These are phyloP conservation scores for Suillus clintonianus DNA, from an alignment of 768 basidiomycete genomes.

Conservation along the genomic window DNA sequence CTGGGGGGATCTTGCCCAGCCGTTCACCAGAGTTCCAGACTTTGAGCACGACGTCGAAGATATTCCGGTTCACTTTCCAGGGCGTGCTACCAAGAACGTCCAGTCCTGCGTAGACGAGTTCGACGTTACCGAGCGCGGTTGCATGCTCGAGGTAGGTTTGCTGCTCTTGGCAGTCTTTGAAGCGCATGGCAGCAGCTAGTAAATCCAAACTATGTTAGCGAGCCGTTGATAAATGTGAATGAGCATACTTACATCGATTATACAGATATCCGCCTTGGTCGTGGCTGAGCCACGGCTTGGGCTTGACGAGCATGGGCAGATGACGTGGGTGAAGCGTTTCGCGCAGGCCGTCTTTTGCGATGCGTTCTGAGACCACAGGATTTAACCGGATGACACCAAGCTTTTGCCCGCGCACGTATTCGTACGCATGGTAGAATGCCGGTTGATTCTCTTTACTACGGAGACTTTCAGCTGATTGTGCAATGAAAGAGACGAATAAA, in stretches of 20 bases:
- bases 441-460: conserved; percentile 76
- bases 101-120: conserved; percentile 84
- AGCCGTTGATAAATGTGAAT: neutral
- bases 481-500: conserved; percentile 13
- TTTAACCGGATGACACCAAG: conserved; percentile 92
- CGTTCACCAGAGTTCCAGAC: conserved; percentile 89
- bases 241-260: conserved; percentile 58
- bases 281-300: conserved; percentile 81
- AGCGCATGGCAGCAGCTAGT: conserved; percentile 81
- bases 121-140: conserved; percentile 70
- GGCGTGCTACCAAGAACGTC: conserved; percentile 89
- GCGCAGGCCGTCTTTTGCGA: conserved; percentile 72
- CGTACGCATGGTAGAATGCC: conserved; percentile 90
- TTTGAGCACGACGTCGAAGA: conserved; percentile 72
- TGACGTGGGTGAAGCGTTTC: conserved; percentile 88
- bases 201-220: conserved; percentile 1
- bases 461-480: conserved; percentile 5
- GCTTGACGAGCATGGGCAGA: conserved; percentile 92
- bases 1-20: conserved; percentile 84
- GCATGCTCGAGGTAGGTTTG: conserved; percentile 75
- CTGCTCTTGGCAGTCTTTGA: conserved; percentile 89
- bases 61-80: conserved; percentile 81
- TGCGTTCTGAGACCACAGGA: conserved; percentile 70
- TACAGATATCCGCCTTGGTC: conserved; percentile 84
- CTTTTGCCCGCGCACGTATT: conserved; percentile 91